Base-by-base conservation (phyloP, 78 protist genomes). In the Bigelowiella natans region DNA sequence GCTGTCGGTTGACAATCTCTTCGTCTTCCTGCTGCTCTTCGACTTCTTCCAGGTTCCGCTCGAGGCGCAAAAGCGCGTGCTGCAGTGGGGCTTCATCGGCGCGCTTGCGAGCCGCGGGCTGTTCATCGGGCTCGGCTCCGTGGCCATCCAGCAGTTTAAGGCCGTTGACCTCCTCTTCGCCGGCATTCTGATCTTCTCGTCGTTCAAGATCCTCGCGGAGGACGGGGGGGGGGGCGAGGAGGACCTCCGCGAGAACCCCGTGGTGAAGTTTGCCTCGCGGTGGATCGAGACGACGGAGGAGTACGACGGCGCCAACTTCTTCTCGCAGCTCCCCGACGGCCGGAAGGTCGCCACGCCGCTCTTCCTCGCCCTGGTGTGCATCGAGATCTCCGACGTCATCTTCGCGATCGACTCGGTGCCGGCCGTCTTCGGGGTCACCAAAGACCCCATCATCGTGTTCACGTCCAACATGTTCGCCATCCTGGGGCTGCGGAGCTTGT, bases 331-430 rank as follows among this genome's bases (percentile, higher is more conserved):
- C 39, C 82, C 88, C 11, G 30, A 82, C 39, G 91, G 90, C 30
- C 51, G 11, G 31, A 11, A 34, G 31, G 36, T 3, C 2, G 87
- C 87, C 30, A 89, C 91, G 82, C 91, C 86, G 30, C 63, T 89
- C 30, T 29, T 82, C 37, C 39, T 82, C 1, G 87, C 84, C 36
- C 91, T 89, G 2, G 39, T 73, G 38, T 89, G 91, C 11, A 37
- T 89, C 39, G 91, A 64, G 86, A 26, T 89, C 30, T 3, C 39
- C 29, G 91, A 89, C 31, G 85, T 51, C 34, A 2, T 89, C 38
- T 89, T 89, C 11, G 91, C 91, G 2, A 86, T 89, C 31, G 91
- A 89, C 87, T 89, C 91, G 2, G 31, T 90, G 11, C 92, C 92
- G 0, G 92, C 92, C 26, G 92, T 90, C 3, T 40, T 90, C 34